Conservation (phyloP, 306 rosid genomes). For the Leucaena leucocephala region DNA sequence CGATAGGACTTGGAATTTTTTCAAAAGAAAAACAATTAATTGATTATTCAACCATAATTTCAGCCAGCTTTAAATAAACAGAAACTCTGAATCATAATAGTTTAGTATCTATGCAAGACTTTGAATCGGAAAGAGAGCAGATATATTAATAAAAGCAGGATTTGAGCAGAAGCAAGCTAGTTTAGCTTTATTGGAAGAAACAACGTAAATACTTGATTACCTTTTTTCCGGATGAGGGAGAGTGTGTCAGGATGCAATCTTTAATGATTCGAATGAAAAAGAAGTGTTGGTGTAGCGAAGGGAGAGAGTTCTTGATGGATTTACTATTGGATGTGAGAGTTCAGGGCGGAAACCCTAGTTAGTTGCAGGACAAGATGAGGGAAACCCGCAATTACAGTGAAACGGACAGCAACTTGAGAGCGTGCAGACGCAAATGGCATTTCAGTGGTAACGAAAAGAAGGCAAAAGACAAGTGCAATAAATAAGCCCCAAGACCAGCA, state of each 20-base stretch:
- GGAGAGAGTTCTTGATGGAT: constrained; percentile 39
- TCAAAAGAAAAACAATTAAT: too few relatives aligned
- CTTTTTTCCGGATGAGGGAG: constrained; percentile 35
- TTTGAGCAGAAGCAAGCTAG: not conserved
- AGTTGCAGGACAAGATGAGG: constrained; percentile 48
- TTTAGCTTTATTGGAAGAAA: constrained; percentile 12
- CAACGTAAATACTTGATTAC: constrained; percentile 34
- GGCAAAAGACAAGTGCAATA: constrained; percentile 49
- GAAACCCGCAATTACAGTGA: constrained; percentile 54
- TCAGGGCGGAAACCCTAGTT: constrained; percentile 66
- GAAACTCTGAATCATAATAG: constrained; percentile 31
- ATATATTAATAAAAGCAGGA: not conserved
- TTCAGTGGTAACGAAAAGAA: constrained; percentile 37
- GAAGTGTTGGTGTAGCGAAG: constrained; percentile 40
- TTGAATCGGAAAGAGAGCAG: constrained; percentile 7
- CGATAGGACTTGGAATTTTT: not conserved
- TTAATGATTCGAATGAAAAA: constrained; percentile 42
- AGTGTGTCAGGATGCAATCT: constrained; percentile 50
- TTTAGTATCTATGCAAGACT: constrained; percentile 1
- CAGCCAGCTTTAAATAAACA: constrained; percentile 28
- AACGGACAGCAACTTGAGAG: constrained; percentile 45
- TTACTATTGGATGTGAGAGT: constrained; percentile 58
- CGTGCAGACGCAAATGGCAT: constrained; percentile 58
- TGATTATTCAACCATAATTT: constrained; percentile 22
- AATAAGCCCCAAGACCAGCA: constrained; percentile 38